A percentile compares a stretch with the other conserved stretches of the same genome.
Evolutionary conservation across 1,284 basidiomycete species (phyloP).

Genomic region (Flammula alnicola): DNA sequence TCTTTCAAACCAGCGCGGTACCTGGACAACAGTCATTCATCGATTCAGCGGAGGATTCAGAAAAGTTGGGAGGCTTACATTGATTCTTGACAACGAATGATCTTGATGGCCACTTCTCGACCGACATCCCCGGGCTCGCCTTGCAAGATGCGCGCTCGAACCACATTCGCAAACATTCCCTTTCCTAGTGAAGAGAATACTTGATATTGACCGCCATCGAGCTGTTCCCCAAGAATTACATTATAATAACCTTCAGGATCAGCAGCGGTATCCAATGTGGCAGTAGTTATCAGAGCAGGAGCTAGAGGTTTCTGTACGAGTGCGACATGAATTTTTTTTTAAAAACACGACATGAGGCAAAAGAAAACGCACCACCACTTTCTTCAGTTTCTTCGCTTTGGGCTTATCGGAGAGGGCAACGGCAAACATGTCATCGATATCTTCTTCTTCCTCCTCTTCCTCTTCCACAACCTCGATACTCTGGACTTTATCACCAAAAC

Average conservation of each 20-base stretch:
- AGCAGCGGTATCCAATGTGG: slow-evolving; percentile 73
- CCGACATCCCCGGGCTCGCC: slow-evolving; percentile 66
- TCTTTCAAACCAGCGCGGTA: slow-evolving; percentile 96
- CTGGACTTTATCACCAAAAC: slow-evolving; percentile 48
- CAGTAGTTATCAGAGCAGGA: slow-evolving; percentile 71
- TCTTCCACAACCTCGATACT: slow-evolving; percentile 49
- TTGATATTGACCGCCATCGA: slow-evolving; percentile 93
- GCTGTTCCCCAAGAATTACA: slow-evolving; percentile 91
- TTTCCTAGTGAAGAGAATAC: slow-evolving; percentile 94
- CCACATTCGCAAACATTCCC: slow-evolving; percentile 98
- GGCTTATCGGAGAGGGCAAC: slow-evolving; percentile 55
- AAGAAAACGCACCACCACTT: slow-evolving; percentile 45
- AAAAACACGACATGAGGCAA: not conserved
- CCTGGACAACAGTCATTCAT: slow-evolving; percentile 51
- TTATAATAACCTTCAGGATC: slow-evolving; percentile 97
- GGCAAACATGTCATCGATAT: slow-evolving; percentile 91
- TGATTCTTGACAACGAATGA: slow-evolving; percentile 93
- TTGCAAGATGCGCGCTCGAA: slow-evolving; percentile 85
- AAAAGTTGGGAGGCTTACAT: slow-evolving; percentile 68
- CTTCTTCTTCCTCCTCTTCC: slow-evolving; percentile 71
- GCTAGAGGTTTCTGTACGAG: slow-evolving; percentile 45
- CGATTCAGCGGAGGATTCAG: slow-evolving; percentile 1
- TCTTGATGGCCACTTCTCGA: slow-evolving; percentile 97
- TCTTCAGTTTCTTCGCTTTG: slow-evolving; percentile 63
- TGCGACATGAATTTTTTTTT: not conserved